Evolutionary conservation across 2,329 filamentous ascomycete species (phyloP).

Genomic region (Clonostachys byssicola): DNA sequence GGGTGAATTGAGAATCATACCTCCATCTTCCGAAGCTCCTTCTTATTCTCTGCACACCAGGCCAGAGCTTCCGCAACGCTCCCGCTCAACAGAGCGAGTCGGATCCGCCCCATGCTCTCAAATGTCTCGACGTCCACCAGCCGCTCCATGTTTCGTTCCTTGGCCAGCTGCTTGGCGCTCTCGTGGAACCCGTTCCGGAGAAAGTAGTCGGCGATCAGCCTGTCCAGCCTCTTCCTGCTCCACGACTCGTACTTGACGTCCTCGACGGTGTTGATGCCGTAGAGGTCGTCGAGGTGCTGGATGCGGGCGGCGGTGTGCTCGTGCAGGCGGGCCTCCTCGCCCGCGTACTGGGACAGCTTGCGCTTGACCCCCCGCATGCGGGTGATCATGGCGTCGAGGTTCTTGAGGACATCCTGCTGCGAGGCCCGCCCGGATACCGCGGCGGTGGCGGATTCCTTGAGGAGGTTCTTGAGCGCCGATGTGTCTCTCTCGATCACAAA

Average conservation of each 20-base stretch:
- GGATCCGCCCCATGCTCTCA: slow-evolving; percentile 73
- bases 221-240: slow-evolving; percentile 76
- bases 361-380: slow-evolving; percentile 84
- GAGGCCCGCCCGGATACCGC: slow-evolving; percentile 59
- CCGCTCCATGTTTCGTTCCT: slow-evolving; percentile 70
- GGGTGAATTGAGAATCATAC: slow-evolving; percentile 36
- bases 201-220: slow-evolving; percentile 89
- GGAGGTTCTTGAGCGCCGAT: slow-evolving; percentile 53
- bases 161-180: slow-evolving; percentile 71
- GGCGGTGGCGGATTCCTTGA: slow-evolving; percentile 62
- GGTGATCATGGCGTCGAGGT: slow-evolving; percentile 78
- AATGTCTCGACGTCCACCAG: slow-evolving; percentile 90
- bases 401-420: slow-evolving; percentile 70
- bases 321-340: slow-evolving; percentile 77
- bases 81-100: slow-evolving; percentile 64
- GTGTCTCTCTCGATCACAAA: slow-evolving; percentile 71
- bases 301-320: slow-evolving; percentile 72
- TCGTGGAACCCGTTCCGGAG: slow-evolving; percentile 77
- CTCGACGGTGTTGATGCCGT: slow-evolving; percentile 73
- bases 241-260: slow-evolving; percentile 94
- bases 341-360: slow-evolving; percentile 73
- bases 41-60: slow-evolving; percentile 94
- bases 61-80: slow-evolving; percentile 75
- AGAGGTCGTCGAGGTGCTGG: slow-evolving; percentile 75
- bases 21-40: slow-evolving; percentile 82